phyloP scores from a whole-genome alignment of 31 red algal species.

The Porphyra umbilicalis region DNA sequence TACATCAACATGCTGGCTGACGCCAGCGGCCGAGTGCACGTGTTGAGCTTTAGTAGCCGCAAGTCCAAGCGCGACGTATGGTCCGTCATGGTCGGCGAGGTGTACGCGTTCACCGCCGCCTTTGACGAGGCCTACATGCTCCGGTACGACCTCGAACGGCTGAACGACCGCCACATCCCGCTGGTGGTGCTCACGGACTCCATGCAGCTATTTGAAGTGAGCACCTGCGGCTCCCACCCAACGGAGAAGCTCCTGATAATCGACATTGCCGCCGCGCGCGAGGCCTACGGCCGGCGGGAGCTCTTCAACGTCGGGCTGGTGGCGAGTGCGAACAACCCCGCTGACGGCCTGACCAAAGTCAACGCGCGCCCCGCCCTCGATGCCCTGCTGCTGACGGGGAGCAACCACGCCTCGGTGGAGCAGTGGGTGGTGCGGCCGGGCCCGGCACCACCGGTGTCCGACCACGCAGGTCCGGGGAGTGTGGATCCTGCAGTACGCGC shows the following conservation, averaged over 20 bases:
- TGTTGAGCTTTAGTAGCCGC: too few relatives aligned
- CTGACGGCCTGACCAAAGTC: too few relatives aligned
- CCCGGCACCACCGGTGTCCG: too few relatives aligned
- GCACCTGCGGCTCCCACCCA: neutral
- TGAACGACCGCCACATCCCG: slow-evolving; percentile 1
- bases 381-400: too few relatives aligned
- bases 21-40: neutral
- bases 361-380: too few relatives aligned
- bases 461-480: too few relatives aligned
- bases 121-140: slow-evolving; percentile 18
- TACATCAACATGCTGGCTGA: slow-evolving; percentile 14
- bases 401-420: too few relatives aligned
- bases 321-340: too few relatives aligned
- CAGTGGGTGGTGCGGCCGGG: too few relatives aligned
- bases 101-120: slow-evolving; percentile 7
- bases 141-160: neutral
- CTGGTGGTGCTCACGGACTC: slow-evolving; percentile 19
- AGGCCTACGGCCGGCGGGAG: slow-evolving; percentile 17
- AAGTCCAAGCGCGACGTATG: neutral
- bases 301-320: too few relatives aligned
- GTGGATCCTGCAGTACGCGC: too few relatives aligned
- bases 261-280: slow-evolving; percentile 7
- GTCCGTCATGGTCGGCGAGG: slow-evolving; percentile 8
- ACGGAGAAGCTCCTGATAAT: slow-evolving; percentile 12
- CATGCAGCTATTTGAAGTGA: slow-evolving; percentile 14